Evolutionary conservation across 176 grass and related monocot species (phyloP), one percentile per base, ranked within the genome.

Genomic region (Triticum timopheevii): DNA sequence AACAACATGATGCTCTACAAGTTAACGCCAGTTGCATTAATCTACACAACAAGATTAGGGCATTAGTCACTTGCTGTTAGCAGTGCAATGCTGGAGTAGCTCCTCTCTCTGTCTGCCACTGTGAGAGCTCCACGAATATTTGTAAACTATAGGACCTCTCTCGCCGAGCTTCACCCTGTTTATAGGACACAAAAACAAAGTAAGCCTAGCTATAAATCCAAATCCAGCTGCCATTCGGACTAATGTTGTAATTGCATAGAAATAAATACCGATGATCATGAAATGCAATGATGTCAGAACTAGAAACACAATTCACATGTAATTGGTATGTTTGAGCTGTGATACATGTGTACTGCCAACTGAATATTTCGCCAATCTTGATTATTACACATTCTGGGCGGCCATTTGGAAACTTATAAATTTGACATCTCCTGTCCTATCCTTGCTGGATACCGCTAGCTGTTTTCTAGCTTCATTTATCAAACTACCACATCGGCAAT

Each of bases 121-220:
- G 97, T 96, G 50, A 94, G 87, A 71, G 92, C 97, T 69, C 97
- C 90, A 62, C 97, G 94, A 40, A 85, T 80, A 79, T 98, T 98
- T 69, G 97, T 92, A 74, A 98, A 98, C 34, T 85, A 94, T 61
- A 98, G 90, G 33, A 90, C 97, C 76, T 96, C 94, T 88, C 80
- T 80, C 61, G 50, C 5, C 90, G 70, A 15, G 24, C 85, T 85
- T 96, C 97, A 40, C 93, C 94, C 94, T 98, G 88, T 92, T 73
- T 73, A 35, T 35, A 65, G 49, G 6, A 62, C 59, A 5, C 27
- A 84, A 4, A 34, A 69, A 30, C 35, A 84, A 65, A 31, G 65
- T 23, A 33, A 27, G 6, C 47, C 45, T 65, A 61, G 20, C 8
- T 10, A 40, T 77, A 38, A 77, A 33, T 65, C 47, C 17, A 9